Base-by-base conservation (phyloP, 1,139 yeast genomes). In the Diutina neorugosa region DNA sequence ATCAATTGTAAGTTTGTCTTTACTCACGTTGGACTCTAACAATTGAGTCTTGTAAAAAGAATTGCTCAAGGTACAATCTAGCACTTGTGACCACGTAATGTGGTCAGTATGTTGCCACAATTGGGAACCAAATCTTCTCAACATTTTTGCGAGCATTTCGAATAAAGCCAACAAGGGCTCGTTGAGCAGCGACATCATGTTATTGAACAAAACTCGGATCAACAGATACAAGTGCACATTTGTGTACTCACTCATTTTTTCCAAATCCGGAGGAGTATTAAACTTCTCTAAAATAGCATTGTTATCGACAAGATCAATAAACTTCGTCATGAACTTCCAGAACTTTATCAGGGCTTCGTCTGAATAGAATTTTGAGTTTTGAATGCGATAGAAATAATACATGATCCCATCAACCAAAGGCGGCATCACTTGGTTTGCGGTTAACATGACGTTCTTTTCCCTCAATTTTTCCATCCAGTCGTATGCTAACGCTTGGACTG, bases 21-120 rank as follows among this genome's bases (percentile, higher is more conserved):
- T 54, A 7, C 12, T 9, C 21, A 18, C 2, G 8, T 21, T 34
- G 12, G 51, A 18, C n/a, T 51, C 31, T 67, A 55, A 34, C 55
- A 60, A 16, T 11, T 18, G 37, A 8, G 9, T 25, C 7, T 16
- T 9, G 19, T 42, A 61, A 42, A 49, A 55, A 1, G 55, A 53
- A 23, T 57, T 69, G 16, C 63, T 59, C 51, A 77, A 63, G 43
- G 82, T 69, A n/a, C 78, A 71, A 57, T 82, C 87, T 48, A 84
- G 62, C 46, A 82, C 67, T 54, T 73, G 57, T 72, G 41, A 25
- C 16, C 27, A 80, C 2, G 76, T 74, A 58, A 70, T 75, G 0
- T 85, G 86, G 1, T 73, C 67, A 2, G 80, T 69, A 27, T 65
- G 59, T 1, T 62, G 60, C 89, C 91, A 85, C 55, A 82, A 78